These are phyloP conservation scores for Rutstroemia sp. DNA, from an alignment of 2,329 filamentous ascomycete genomes.

Conservation along the genomic window DNA sequence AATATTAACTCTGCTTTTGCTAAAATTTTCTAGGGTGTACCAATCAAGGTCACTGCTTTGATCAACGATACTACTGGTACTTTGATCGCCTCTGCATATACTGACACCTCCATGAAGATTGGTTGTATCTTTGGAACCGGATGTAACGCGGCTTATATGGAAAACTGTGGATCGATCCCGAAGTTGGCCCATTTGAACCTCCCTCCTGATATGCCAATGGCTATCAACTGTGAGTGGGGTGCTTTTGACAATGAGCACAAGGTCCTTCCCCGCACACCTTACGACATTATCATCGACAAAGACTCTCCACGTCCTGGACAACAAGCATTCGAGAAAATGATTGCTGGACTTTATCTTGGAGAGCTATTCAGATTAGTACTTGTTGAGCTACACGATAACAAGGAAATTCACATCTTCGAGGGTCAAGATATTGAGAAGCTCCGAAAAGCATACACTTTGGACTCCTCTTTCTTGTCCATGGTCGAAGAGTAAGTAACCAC, in stretches of 20 bases:
- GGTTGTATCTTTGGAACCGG: constrained; percentile 98
- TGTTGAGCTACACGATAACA: constrained; percentile 76
- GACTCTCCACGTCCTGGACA: constrained; percentile 89
- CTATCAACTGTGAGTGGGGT: constrained; percentile 97
- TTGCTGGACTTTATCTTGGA: constrained; percentile 86
- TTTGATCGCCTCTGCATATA: constrained; percentile 92
- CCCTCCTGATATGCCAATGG: constrained; percentile 75
- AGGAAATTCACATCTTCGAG: constrained; percentile 69
- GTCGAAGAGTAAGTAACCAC: constrained; percentile 69
- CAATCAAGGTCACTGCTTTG: constrained; percentile 85
- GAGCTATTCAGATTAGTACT: constrained; percentile 89
- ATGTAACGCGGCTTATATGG: constrained; percentile 98
- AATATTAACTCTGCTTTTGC: constrained; percentile 2
- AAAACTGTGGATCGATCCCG: constrained; percentile 80
- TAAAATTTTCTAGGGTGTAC: constrained; percentile 56
- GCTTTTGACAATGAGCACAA: constrained; percentile 93
- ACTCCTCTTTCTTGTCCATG: constrained; percentile 85
- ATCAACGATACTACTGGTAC: constrained; percentile 99
- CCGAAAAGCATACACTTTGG: constrained; percentile 79
- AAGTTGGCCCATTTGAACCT: constrained; percentile 92
- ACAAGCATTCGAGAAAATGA: constrained; percentile 97
- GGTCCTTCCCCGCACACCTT: constrained; percentile 77
- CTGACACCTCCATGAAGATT: constrained; percentile 86
- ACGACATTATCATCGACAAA: constrained; percentile 82
- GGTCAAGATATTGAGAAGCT: constrained; percentile 74